Percentiles rank a stretch among this genome's conserved stretches.
Conservation (phyloP, 2,329 filamentous ascomycete genomes). For the Xylariaceae sp. region DNA sequence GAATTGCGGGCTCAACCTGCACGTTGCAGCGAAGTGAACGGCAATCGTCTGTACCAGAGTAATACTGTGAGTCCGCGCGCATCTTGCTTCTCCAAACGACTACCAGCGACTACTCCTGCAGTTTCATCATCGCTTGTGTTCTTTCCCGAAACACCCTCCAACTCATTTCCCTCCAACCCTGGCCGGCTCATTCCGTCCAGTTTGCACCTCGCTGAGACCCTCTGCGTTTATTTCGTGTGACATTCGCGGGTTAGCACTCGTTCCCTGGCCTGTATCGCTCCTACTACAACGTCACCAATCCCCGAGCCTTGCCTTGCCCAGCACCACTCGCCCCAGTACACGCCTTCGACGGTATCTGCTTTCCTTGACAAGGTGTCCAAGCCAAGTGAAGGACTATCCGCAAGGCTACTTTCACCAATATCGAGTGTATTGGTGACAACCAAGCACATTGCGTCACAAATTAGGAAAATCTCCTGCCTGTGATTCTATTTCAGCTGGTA, state of each 20-base stretch:
- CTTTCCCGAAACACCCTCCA: too few species aligned
- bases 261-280: conserved; percentile 2
- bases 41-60: too few species aligned
- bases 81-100: too few species aligned
- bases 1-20: too few species aligned
- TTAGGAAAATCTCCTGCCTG: background rate
- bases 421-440: conserved; percentile 8
- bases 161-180: too few species aligned
- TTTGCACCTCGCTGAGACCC: background rate
- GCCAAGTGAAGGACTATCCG: conserved; percentile 23
- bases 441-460: conserved; percentile 4
- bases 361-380: conserved; percentile 21
- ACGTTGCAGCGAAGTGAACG: too few species aligned
- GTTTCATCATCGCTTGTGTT: too few species aligned
- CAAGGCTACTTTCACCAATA: conserved; percentile 11
- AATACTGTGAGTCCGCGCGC: too few species aligned
- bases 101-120: too few species aligned
- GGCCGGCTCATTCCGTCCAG: too few species aligned
- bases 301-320: conserved; percentile 9
- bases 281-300: background rate
- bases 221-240: background rate
- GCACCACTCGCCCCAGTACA: conserved; percentile 3
- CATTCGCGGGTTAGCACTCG: background rate
- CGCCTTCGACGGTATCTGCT: conserved; percentile 7
- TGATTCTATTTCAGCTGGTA: conserved; percentile 3